Evolutionary conservation across 1,284 basidiomycete genomes (phyloP).

Genomic region (Caloboletus inedulis): DNA sequence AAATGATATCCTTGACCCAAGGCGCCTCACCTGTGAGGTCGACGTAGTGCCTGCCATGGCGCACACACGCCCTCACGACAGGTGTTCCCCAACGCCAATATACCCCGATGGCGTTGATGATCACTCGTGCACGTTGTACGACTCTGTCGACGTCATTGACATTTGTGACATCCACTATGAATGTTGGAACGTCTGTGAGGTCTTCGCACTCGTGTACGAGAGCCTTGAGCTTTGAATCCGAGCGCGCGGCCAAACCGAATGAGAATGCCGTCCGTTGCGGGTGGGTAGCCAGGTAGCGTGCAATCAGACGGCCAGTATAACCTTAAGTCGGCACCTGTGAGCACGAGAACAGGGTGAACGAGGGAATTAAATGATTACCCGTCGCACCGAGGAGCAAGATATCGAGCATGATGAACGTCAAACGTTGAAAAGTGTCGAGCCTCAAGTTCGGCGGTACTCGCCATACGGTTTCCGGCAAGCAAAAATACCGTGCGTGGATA

Average conservation of each 20-base stretch:
- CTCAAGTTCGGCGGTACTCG: conserved; percentile 1
- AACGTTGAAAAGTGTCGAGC: conserved; percentile 7
- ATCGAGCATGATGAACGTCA: conserved; percentile 38
- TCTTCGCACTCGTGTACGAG: conserved; percentile 43
- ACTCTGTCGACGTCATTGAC: conserved; percentile 46
- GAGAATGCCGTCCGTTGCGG: conserved; percentile 58
- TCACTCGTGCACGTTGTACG: conserved; percentile 54
- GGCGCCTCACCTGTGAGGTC: conserved; percentile 59
- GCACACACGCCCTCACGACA: conserved; percentile 50
- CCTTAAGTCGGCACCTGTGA: conserved; percentile 33
- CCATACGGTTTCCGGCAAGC: conserved; percentile 10
- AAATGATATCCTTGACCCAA: conserved; percentile 53
- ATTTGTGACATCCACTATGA: conserved; percentile 53
- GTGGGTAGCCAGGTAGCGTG: conserved; percentile 58
- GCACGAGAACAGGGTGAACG: conserved; percentile 1
- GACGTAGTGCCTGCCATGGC: conserved; percentile 58
- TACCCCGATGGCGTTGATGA: conserved; percentile 68
- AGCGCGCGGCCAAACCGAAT: conserved; percentile 60
- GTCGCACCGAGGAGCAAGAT: conserved; percentile 66
- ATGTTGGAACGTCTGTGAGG: conserved; percentile 38
- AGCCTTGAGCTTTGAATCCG: conserved; percentile 49
- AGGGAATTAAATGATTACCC: conserved; percentile 28
- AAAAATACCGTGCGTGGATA: not conserved
- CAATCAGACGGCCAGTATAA: conserved; percentile 63
- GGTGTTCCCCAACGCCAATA: conserved; percentile 62